Evolutionary conservation across 768 basidiomycete genomes (phyloP).

Genomic region (Polyporus arcularius): DNA sequence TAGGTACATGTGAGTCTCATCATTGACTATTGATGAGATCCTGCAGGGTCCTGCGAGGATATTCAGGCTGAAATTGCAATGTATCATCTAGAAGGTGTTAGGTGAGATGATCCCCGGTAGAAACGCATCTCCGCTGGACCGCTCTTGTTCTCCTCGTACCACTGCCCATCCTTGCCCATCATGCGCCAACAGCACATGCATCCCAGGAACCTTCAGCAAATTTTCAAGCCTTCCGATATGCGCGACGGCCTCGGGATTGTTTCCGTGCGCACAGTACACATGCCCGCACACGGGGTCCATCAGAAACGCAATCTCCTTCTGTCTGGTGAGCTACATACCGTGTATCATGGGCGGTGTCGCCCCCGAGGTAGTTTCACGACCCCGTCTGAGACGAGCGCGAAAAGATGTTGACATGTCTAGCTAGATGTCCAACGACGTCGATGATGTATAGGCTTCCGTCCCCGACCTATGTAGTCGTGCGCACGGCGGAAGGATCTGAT

Average conservation of each 20-base stretch:
- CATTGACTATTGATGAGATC: no score
- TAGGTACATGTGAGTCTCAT: no score
- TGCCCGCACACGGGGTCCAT: background rate
- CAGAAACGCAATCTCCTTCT: constrained; percentile 40
- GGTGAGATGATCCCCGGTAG: no score
- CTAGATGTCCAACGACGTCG: constrained; percentile 57
- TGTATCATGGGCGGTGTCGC: constrained; percentile 12
- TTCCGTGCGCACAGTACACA: constrained; percentile 44
- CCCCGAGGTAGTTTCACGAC: constrained; percentile 40
- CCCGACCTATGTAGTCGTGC: constrained; percentile 54
- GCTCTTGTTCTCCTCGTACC: no score
- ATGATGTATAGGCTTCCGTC: constrained; percentile 63
- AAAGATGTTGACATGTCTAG: constrained; percentile 56
- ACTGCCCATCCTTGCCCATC: constrained; percentile 37
- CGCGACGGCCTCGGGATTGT: constrained; percentile 44
- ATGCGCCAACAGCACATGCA: constrained; percentile 48
- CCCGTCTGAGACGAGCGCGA: constrained; percentile 56
- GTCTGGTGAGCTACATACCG: constrained; percentile 22
- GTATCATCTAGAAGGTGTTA: no score
- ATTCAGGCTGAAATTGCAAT: no score
- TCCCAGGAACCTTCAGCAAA: no score
- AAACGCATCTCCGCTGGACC: no score
- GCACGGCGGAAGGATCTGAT: constrained; percentile 53
- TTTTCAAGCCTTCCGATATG: constrained; percentile 42
- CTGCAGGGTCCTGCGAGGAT: no score